A percentile compares a stretch with the other conserved stretches of the same genome.
Evolutionary conservation across 2,329 filamentous ascomycete genomes (phyloP).

Genomic region (Nemania diffusa): DNA sequence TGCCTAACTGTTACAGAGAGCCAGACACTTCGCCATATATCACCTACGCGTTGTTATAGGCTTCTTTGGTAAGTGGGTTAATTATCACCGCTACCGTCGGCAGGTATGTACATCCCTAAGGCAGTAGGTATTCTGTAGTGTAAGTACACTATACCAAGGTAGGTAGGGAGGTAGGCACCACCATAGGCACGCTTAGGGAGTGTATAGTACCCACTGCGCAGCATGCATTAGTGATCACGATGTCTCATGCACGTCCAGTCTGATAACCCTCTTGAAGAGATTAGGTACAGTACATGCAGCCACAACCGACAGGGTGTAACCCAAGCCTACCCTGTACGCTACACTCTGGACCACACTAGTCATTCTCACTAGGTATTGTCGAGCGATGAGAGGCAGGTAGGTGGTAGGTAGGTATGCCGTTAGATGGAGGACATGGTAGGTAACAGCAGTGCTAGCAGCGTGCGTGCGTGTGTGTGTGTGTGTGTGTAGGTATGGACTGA

Average conservation of each 20-base stretch:
- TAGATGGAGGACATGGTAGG: conserved; percentile 7
- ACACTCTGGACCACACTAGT: not conserved
- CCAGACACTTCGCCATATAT: not conserved
- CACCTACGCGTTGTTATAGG: not conserved
- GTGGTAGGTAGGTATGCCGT: not conserved
- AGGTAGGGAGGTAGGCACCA: not conserved
- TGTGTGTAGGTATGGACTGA: conserved; percentile 13
- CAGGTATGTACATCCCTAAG: too few species aligned
- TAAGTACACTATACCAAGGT: not conserved
- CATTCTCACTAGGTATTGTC: not conserved
- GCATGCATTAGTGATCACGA: conserved; percentile 42
- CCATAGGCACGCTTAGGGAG: not conserved
- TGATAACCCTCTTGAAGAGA: conserved; percentile 38
- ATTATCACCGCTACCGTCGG: conserved; percentile 31
- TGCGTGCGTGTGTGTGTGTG: too few species aligned
- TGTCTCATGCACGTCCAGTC: conserved; percentile 41
- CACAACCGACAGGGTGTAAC: conserved; percentile 28
- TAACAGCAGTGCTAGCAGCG: not conserved
- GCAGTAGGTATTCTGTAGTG: not conserved
- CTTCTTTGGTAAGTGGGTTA: conserved; percentile 23
- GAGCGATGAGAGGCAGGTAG: conserved; percentile 19
- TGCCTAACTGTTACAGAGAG: not conserved
- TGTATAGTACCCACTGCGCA: not conserved
- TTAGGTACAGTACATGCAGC: conserved; percentile 31
- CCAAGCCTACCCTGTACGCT: conserved; percentile 13